Base-by-base conservation (phyloP, 805 yeast species). In the Candida jianshihensis region DNA sequence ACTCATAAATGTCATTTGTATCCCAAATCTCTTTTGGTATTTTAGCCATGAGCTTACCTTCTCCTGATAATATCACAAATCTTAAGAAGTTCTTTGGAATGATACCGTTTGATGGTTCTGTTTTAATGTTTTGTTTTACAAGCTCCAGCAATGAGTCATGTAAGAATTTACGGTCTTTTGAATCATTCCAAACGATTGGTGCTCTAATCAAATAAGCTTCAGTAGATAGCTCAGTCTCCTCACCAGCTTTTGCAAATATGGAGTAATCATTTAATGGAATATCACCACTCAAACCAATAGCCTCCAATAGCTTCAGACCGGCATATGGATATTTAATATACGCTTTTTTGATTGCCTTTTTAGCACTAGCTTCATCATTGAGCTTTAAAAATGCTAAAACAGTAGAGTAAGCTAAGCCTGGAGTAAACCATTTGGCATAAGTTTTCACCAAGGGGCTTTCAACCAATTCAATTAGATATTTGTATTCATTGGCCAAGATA, bases 41-140 rank as follows among this genome's bases (percentile, higher is more conserved):
- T 44, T 73, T 71, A 1, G 85, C 84, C 82, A 83, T 76, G 1
- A 80, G 69, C 29, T 75, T 70, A 18, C 75, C 75, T 54, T 82
- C 92, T 14, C 82, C 84, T 0, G 88, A 78, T 29, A 83, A 57
- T 22, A 83, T 68, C 3, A 78, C 80, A 56, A 81, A 81, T 38
- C 95, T 66, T 11, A 82, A 47, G 40, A 84, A 62, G 48, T 81
- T 82, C 5, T 59, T 50, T 1, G 90, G 88, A 1, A 81, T 63
- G 4, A 41, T 46, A 2, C 52, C 49, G 15, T 48, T 39, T 26
- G 47, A 37, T 14, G 36, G 43, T 11, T 30, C 40, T 37, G 32
- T 30, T 19, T 41, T 43, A 34, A 42, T 9, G 6, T 33, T 44
- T 27, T 10, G 32, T 19, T 29, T 26, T 5, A 61, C 42, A 11